phyloP scores from a whole-genome alignment of 1,284 basidiomycete species.

The Austroboletus rostrupii region DNA sequence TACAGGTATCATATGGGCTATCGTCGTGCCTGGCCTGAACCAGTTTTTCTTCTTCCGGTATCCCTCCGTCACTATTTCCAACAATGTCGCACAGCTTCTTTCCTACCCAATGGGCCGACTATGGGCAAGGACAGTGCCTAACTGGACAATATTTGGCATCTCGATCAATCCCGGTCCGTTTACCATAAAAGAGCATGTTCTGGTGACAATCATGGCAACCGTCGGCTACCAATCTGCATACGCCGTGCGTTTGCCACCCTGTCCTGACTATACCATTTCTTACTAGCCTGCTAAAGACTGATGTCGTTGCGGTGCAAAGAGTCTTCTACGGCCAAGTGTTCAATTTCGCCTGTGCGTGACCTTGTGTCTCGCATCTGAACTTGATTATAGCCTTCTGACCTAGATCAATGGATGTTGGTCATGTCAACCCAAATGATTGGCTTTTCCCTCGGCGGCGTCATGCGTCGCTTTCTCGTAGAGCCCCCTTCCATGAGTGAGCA shows the following conservation, averaged over 20 bases:
- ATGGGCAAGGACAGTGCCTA: conserved; percentile 55
- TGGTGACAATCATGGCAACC: conserved; percentile 75
- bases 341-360: conserved; percentile 52
- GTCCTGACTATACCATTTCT: neutral
- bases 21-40: conserved; percentile 57
- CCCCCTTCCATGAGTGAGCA: conserved; percentile 81
- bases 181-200: conserved; percentile 67
- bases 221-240: conserved; percentile 49
- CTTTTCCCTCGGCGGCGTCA: conserved; percentile 83
- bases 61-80: conserved; percentile 48
- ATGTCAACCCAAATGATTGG: conserved; percentile 87
- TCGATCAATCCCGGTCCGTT: conserved; percentile 69
- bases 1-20: conserved; percentile 46
- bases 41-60: conserved; percentile 69
- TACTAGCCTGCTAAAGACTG: conserved; percentile 13
- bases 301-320: conserved; percentile 73
- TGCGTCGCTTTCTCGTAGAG: conserved; percentile 74
- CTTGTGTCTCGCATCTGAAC: too few species aligned
- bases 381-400: conserved; percentile 43
- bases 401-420: conserved; percentile 73
- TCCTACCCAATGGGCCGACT: conserved; percentile 60
- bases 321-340: conserved; percentile 65
- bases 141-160: conserved; percentile 53
- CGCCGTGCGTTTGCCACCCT: conserved; percentile 16
- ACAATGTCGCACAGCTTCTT: conserved; percentile 65